Evolutionary conservation across 1,139 yeast genomes (phyloP).

Genomic region (Candida albicans): DNA sequence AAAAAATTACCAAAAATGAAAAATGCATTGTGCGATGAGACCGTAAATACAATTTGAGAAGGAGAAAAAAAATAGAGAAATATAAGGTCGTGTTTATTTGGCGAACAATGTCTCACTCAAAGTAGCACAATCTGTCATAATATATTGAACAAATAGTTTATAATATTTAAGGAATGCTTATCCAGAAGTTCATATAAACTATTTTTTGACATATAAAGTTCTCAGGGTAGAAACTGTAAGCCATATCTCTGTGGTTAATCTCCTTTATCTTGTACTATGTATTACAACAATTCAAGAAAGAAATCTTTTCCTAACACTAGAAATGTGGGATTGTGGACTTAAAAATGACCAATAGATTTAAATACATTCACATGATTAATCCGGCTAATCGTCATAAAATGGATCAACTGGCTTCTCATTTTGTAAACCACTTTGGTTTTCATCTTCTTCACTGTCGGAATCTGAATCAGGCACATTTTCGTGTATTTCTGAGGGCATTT

Average conservation of each 20-base stretch:
- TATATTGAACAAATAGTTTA: too few species aligned
- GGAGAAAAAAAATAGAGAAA: too few species aligned
- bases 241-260: too few species aligned
- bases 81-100: background rate
- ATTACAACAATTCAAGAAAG: too few species aligned
- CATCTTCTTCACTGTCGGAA: constrained; percentile 6
- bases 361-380: background rate
- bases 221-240: background rate
- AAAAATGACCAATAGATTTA: background rate
- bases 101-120: too few species aligned
- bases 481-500: background rate
- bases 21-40: constrained; percentile 1
- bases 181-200: too few species aligned
- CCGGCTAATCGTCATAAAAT: constrained; percentile 1
- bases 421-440: background rate
- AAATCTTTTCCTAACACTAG: too few species aligned
- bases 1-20: background rate
- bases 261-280: too few species aligned
- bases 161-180: too few species aligned
- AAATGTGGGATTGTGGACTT: too few species aligned
- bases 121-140: too few species aligned
- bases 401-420: constrained; percentile 1
- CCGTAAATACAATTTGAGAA: background rate
- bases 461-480: constrained; percentile 5
- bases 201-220: background rate